These are phyloP conservation scores for Coemansia sp. DNA, from an alignment of 192 early-diverging fungal species.

Conservation along the genomic window DNA sequence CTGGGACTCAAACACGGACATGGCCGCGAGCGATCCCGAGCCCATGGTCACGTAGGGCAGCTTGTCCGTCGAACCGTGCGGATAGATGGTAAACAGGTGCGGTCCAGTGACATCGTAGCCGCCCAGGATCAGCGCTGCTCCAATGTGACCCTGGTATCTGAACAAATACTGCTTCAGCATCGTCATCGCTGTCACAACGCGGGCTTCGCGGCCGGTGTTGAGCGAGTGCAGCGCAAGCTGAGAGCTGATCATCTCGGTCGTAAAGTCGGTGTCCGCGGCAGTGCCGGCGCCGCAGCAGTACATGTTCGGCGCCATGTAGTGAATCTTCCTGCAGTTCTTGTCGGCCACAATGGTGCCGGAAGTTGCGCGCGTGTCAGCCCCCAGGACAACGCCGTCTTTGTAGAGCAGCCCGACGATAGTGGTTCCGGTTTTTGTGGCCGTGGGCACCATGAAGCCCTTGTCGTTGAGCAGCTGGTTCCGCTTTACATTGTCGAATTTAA, in stretches of 20 bases:
- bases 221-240: slow-evolving; percentile 93
- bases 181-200: slow-evolving; percentile 91
- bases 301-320: slow-evolving; percentile 97
- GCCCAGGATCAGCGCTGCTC: slow-evolving; percentile 90
- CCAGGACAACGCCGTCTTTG: slow-evolving; percentile 93
- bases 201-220: slow-evolving; percentile 78
- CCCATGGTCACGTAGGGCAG: slow-evolving; percentile 96
- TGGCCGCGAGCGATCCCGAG: slow-evolving; percentile 90
- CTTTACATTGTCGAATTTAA: slow-evolving; percentile 52
- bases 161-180: slow-evolving; percentile 98
- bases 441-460: slow-evolving; percentile 76
- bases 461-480: slow-evolving; percentile 72
- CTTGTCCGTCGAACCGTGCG: slow-evolving; percentile 95
- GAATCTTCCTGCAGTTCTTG: slow-evolving; percentile 99
- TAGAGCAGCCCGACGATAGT: slow-evolving; percentile 93
- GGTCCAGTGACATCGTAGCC: slow-evolving; percentile 90
- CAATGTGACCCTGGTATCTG: slow-evolving; percentile 94
- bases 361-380: slow-evolving; percentile 96
- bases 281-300: slow-evolving; percentile 98
- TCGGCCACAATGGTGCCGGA: slow-evolving; percentile 93
- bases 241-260: slow-evolving; percentile 86
- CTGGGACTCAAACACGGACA: slow-evolving; percentile 89
- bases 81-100: slow-evolving; percentile 83
- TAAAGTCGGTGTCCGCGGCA: slow-evolving; percentile 97
- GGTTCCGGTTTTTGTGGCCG: slow-evolving; percentile 91